These are phyloP conservation scores for Cercophora newfieldiana DNA, from an alignment of 495 filamentous ascomycete species.

Conservation along the genomic window DNA sequence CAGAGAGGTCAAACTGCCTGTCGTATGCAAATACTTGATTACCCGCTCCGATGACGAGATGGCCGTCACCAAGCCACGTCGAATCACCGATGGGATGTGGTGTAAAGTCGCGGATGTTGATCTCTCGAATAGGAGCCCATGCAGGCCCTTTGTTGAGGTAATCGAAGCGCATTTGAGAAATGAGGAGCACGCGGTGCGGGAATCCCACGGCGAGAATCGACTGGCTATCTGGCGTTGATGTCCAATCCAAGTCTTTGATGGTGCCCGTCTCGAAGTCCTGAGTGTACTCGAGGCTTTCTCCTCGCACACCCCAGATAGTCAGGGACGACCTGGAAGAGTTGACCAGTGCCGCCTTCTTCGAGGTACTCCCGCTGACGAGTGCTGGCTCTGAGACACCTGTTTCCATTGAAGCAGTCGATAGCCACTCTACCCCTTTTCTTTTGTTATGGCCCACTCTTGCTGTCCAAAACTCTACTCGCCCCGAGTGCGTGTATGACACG, in stretches of 20 bases:
- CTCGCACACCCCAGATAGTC: conserved; percentile 89
- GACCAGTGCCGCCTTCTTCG: conserved; percentile 84
- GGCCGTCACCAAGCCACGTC: conserved; percentile 81
- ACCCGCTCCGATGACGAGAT: conserved; percentile 83
- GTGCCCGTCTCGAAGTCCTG: conserved; percentile 67
- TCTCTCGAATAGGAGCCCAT: conserved; percentile 83
- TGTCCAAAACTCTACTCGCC: conserved; percentile 81
- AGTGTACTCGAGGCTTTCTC: conserved; percentile 77
- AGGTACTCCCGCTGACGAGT: conserved; percentile 80
- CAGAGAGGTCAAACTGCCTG: conserved; percentile 64
- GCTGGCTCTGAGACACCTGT: conserved; percentile 73
- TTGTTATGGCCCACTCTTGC: conserved; percentile 63
- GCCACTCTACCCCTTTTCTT: conserved; percentile 68
- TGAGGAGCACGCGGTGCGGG: conserved; percentile 74
- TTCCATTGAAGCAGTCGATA: conserved; percentile 78
- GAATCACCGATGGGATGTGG: conserved; percentile 93
- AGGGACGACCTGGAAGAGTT: conserved; percentile 70
- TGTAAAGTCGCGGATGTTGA: conserved; percentile 77
- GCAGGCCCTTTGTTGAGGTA: conserved; percentile 88
- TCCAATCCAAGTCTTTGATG: conserved; percentile 91
- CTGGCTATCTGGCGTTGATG: conserved; percentile 86
- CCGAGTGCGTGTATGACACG: conserved; percentile 77
- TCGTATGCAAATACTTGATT: conserved; percentile 92
- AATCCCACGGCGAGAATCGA: conserved; percentile 92
- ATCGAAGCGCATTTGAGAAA: conserved; percentile 93